Percentiles rank a stretch among this genome's conserved stretches.
Evolutionary conservation across 805 yeast genomes (phyloP).

Genomic region (Wickerhamia fluorescens): DNA sequence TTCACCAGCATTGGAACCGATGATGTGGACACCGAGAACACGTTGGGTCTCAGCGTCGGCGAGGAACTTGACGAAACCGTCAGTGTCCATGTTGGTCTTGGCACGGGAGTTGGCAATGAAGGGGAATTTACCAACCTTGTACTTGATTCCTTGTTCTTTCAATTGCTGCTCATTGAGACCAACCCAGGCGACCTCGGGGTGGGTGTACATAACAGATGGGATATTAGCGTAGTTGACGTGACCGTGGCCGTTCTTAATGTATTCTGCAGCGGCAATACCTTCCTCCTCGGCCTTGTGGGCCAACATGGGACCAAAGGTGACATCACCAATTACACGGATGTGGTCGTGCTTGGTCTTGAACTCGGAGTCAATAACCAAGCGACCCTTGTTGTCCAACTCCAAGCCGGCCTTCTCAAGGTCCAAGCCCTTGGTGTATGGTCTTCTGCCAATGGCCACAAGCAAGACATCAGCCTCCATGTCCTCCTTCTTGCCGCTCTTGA

Average conservation of each 20-base stretch:
- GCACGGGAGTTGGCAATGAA: conserved; percentile 99
- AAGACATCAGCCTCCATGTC: conserved; percentile 83
- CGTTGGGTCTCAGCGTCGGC: conserved; percentile 98
- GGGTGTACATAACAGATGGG: conserved; percentile 98
- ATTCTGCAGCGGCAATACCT: conserved; percentile 98
- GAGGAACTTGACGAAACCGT: conserved; percentile 92
- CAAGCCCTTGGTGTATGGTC: conserved; percentile 90
- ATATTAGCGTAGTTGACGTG: conserved; percentile 97
- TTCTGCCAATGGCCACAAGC: conserved; percentile 97
- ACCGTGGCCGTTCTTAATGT: conserved; percentile 87
- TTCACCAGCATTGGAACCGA: conserved; percentile 99
- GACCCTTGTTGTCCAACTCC: conserved; percentile 86
- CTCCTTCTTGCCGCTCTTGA: conserved; percentile 77
- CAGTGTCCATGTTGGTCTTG: conserved; percentile 94
- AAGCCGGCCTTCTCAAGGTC: conserved; percentile 84
- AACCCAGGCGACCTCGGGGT: conserved; percentile 99
- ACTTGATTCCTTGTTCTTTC: conserved; percentile 85
- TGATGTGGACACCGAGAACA: conserved; percentile 91
- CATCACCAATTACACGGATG: conserved; percentile 97
- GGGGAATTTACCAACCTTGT: conserved; percentile 96
- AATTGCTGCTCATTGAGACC: conserved; percentile 94
- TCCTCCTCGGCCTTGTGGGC: conserved; percentile 99
- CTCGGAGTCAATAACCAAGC: conserved; percentile 90
- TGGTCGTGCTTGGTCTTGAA: conserved; percentile 88
- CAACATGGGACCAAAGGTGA: conserved; percentile 97